Percentiles rank a stretch among this genome's conserved stretches.
These are phyloP conservation scores for Arabis hirsuta DNA, from an alignment of 345 rosid genomes.

Conservation along the genomic window DNA sequence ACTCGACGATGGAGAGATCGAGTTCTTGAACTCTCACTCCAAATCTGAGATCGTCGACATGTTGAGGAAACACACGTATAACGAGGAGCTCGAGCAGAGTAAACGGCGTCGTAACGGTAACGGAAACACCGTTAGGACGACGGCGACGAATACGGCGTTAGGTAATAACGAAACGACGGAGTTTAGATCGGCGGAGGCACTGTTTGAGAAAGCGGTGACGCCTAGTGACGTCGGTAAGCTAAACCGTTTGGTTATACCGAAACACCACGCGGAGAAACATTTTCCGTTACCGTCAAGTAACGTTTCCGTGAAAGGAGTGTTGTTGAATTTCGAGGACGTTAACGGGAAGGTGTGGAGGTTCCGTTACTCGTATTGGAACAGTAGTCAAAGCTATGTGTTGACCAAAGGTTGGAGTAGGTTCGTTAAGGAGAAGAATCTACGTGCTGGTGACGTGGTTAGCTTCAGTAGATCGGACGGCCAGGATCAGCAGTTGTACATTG, in stretches of 20 bases:
- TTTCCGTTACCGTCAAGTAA: slow-evolving; percentile 61
- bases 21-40: slow-evolving; percentile 75
- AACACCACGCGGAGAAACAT: slow-evolving; percentile 94
- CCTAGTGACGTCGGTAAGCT: slow-evolving; percentile 98
- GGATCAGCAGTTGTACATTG: slow-evolving; percentile 76
- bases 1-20: slow-evolving; percentile 53
- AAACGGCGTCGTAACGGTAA: slow-evolving; percentile 46
- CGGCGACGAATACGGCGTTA: background rate
- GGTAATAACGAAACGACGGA: slow-evolving; percentile 26
- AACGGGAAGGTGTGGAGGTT: slow-evolving; percentile 94
- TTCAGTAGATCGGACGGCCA: slow-evolving; percentile 82
- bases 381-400: slow-evolving; percentile 94
- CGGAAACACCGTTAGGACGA: slow-evolving; percentile 43
- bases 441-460: slow-evolving; percentile 83
- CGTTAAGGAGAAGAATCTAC: slow-evolving; percentile 87
- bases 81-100: slow-evolving; percentile 80
- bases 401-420: slow-evolving; percentile 98
- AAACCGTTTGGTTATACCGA: slow-evolving; percentile 92
- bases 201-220: slow-evolving; percentile 89
- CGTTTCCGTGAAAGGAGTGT: slow-evolving; percentile 62
- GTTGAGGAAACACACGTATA: slow-evolving; percentile 88
- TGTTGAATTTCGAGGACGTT: slow-evolving; percentile 76
- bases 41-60: slow-evolving; percentile 93
- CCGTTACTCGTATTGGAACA: slow-evolving; percentile 97
- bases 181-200: slow-evolving; percentile 58